phyloP scores from a whole-genome alignment of 345 rosid genomes.

The Clarkia xantiana region DNA sequence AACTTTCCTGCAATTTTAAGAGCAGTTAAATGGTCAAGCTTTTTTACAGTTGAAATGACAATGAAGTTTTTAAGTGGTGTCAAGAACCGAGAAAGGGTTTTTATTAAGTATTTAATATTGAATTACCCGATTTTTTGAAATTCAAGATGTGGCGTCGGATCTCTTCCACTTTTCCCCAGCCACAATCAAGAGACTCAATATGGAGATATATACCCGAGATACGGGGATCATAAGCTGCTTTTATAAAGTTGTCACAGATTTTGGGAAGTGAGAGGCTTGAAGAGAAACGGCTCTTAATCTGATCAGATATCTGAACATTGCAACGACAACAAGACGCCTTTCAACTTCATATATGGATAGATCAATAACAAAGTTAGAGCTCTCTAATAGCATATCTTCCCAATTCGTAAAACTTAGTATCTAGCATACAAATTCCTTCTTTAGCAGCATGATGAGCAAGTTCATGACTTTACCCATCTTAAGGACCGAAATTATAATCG shows the following conservation, averaged over 20 bases:
- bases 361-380: neutral
- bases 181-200: conserved; percentile 68
- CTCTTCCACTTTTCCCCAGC: conserved; percentile 95
- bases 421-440: no score
- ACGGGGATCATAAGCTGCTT: conserved; percentile 95
- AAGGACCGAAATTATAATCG: no score
- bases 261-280: conserved; percentile 75
- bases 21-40: neutral
- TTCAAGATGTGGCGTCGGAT: conserved; percentile 64
- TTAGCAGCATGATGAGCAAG: no score
- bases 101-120: no score
- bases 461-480: no score
- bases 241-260: conserved; percentile 69
- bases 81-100: no score
- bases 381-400: no score
- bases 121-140: conserved; percentile 82
- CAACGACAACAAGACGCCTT: conserved; percentile 2
- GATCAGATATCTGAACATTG: conserved; percentile 79
- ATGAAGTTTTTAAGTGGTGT: no score
- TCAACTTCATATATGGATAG: conserved; percentile 7
- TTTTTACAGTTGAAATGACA: neutral
- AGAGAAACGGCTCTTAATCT: conserved; percentile 87
- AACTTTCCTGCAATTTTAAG: conserved; percentile 54
- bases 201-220: conserved; percentile 80
- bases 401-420: no score